A percentile compares a stretch with the other conserved stretches of the same genome.
phyloP scores from a whole-genome alignment of 768 basidiomycete species.

The Russula dissimulans region DNA sequence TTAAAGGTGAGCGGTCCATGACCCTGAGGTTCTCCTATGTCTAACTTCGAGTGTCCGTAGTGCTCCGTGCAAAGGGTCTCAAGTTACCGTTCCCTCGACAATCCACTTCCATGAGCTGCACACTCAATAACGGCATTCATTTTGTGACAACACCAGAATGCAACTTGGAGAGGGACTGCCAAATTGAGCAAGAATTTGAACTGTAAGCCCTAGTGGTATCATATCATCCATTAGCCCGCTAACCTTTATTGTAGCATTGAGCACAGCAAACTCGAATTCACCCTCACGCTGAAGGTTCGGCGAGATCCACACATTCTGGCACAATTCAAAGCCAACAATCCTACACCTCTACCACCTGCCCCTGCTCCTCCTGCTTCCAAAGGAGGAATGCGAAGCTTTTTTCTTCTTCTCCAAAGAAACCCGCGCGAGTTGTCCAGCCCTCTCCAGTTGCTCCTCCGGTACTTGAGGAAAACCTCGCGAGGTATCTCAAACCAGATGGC shows the following conservation, averaged over 20 bases:
- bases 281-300: constrained; percentile 78
- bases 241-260: constrained; percentile 51
- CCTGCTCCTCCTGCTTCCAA: constrained; percentile 46
- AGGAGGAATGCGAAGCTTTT: constrained; percentile 64
- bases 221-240: background rate
- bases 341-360: constrained; percentile 36
- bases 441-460: constrained; percentile 28
- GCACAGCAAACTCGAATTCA: constrained; percentile 92
- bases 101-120: constrained; percentile 68
- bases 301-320: constrained; percentile 77
- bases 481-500: constrained; percentile 78
- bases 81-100: constrained; percentile 72
- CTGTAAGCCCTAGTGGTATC: constrained; percentile 42
- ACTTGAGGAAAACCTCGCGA: constrained; percentile 66
- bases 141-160: constrained; percentile 85
- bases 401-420: constrained; percentile 61
- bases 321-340: constrained; percentile 58
- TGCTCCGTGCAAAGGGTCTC: constrained; percentile 65
- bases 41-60: constrained; percentile 32
- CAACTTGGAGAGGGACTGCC: constrained; percentile 45
- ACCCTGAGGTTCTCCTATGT: background rate
- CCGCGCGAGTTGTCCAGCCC: constrained; percentile 39
- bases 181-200: constrained; percentile 85
- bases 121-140: constrained; percentile 94
- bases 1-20: constrained; percentile 54